Conservation (phyloP, 1,284 basidiomycete genomes). For the Grifola frondosa region DNA sequence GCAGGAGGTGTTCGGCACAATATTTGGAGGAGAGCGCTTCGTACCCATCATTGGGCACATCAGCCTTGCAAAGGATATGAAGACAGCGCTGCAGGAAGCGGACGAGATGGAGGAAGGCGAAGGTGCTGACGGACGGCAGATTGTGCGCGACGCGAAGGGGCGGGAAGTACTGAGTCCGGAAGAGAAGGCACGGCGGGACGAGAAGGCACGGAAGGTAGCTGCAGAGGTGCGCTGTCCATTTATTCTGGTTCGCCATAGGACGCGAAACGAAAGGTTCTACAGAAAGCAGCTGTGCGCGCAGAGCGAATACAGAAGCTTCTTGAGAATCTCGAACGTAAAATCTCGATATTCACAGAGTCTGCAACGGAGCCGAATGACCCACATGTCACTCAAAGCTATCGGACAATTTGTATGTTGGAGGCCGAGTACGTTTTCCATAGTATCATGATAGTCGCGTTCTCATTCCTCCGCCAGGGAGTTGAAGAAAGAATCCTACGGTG, state of each 20-base stretch:
- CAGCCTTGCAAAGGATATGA: conserved; percentile 93
- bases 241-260: conserved; percentile 7
- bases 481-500: conserved; percentile 89
- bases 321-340: conserved; percentile 82
- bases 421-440: conserved; percentile 62
- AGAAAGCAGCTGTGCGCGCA: conserved; percentile 80
- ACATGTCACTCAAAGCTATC: conserved; percentile 70
- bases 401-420: conserved; percentile 79
- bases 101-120: conserved; percentile 60
- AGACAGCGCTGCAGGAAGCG: conserved; percentile 93
- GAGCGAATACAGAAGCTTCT: conserved; percentile 84
- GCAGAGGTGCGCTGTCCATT: conserved; percentile 57
- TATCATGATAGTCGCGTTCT: background rate
- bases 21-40: conserved; percentile 89
- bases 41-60: conserved; percentile 82
- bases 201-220: conserved; percentile 66
- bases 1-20: conserved; percentile 85
- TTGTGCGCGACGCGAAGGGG: conserved; percentile 63
- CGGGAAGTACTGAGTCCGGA: conserved; percentile 76
- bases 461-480: conserved; percentile 57
- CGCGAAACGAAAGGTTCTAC: conserved; percentile 8
- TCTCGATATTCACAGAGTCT: conserved; percentile 91
- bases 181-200: conserved; percentile 78
- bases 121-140: conserved; percentile 32
- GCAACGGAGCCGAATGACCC: conserved; percentile 73